These are phyloP conservation scores for Chalciporus pseudorubinellus DNA, from an alignment of 768 basidiomycete genomes.

Conservation along the genomic window DNA sequence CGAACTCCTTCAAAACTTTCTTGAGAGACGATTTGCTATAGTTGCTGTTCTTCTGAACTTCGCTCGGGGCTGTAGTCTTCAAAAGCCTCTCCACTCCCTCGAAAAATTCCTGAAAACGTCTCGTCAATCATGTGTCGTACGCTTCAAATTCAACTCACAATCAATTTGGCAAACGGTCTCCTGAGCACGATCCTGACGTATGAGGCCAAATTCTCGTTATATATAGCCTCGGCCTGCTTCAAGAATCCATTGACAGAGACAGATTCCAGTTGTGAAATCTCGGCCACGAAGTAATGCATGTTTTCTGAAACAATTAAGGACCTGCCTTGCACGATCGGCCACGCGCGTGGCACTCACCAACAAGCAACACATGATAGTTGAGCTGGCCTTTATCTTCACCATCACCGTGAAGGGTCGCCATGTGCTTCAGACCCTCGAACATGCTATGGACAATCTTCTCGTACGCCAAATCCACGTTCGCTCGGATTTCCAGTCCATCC, in stretches of 20 bases:
- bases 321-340: not conserved
- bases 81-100: slow-evolving; percentile 88
- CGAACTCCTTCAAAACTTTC: slow-evolving; percentile 82
- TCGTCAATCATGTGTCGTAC: slow-evolving; percentile 1
- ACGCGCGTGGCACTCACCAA: slow-evolving; percentile 57
- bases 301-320: slow-evolving; percentile 60
- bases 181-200: slow-evolving; percentile 88
- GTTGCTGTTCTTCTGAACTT: slow-evolving; percentile 69
- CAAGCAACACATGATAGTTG: slow-evolving; percentile 93
- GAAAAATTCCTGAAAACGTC: slow-evolving; percentile 76
- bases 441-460: slow-evolving; percentile 86
- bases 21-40: slow-evolving; percentile 80
- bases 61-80: slow-evolving; percentile 72
- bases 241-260: slow-evolving; percentile 61
- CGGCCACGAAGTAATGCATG: slow-evolving; percentile 91
- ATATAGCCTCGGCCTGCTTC: slow-evolving; percentile 74
- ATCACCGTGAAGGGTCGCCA: slow-evolving; percentile 93
- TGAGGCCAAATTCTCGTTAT: slow-evolving; percentile 83
- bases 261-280: slow-evolving; percentile 69
- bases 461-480: slow-evolving; percentile 76
- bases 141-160: slow-evolving; percentile 50
- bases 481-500: slow-evolving; percentile 74
- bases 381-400: slow-evolving; percentile 95
- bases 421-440: slow-evolving; percentile 91
- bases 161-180: slow-evolving; percentile 81